Evolutionary conservation across 306 rosid species (phyloP).

Genomic region (Cucurbita argyrosperma): DNA sequence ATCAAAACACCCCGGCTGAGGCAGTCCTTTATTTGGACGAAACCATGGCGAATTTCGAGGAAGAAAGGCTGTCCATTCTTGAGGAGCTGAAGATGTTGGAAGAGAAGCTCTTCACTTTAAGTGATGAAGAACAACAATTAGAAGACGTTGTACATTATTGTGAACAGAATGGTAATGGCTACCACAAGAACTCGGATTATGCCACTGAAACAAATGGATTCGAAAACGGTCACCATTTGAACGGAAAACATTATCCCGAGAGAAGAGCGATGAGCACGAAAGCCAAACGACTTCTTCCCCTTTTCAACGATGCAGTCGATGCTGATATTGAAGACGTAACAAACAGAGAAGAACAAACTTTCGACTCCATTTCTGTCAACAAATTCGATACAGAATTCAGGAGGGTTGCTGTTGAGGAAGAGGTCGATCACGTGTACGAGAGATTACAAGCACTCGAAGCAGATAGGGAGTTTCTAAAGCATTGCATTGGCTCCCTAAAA

Average conservation of each 20-base stretch:
- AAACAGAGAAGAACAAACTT: constrained; percentile 39
- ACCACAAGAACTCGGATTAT: constrained; percentile 26
- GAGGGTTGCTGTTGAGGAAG: constrained; percentile 42
- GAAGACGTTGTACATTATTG: constrained; percentile 28
- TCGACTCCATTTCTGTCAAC: constrained; percentile 15
- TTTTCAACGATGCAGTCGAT: constrained; percentile 45
- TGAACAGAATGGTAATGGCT: constrained; percentile 59
- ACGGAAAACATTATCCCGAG: constrained; percentile 50
- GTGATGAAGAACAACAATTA: constrained; percentile 35
- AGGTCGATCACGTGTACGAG: constrained; percentile 66
- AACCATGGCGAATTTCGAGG: constrained; percentile 70
- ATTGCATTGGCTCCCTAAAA: constrained; percentile 70
- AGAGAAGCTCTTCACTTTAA: constrained; percentile 67
- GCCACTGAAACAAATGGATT: constrained; percentile 28
- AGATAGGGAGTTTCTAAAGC: constrained; percentile 88
- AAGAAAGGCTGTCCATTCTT: constrained; percentile 71
- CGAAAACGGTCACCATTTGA: constrained; percentile 51
- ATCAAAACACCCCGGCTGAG: constrained; percentile 64
- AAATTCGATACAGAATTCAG: constrained; percentile 30
- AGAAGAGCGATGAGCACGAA: constrained; percentile 30
- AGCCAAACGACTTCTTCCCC: constrained; percentile 63
- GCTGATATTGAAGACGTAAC: constrained; percentile 37
- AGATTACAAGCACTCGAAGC: constrained; percentile 81
- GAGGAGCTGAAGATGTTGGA: constrained; percentile 71
- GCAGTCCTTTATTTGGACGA: constrained; percentile 64